Base-by-base conservation (phyloP, 2,329 filamentous ascomycete species). In the Furcasterigmium furcatum region DNA sequence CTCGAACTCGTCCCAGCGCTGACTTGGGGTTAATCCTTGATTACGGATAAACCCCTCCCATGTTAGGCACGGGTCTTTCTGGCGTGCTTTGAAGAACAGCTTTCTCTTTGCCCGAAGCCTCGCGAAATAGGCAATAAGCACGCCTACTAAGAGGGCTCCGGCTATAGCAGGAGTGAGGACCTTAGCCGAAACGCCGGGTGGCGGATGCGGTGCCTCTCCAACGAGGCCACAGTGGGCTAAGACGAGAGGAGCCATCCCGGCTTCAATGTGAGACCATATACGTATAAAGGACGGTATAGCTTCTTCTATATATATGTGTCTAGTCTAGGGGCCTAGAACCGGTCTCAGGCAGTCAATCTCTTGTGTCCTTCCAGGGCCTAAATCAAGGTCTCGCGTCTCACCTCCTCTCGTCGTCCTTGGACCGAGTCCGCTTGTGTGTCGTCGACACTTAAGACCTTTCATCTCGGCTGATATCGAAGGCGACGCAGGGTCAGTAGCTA, bases 41-140 rank as follows among this genome's bases (percentile, higher is more conserved):
- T 12, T 40, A 8, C 38, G 38, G 5, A 12, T 25, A 22, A 40
- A 21, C 21, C 21, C 38, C 9, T 40, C 21, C 38, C 38, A 40
- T 22, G 38, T 40, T 40, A 40, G n/a, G 22, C 38, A 40, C 13
- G 38, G 38, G 18, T 40, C 22, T 13, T 12, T n/a, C 38, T n/a
- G 22, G 20, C 38, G 38, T 24, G 38, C 38, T 12, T 25, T 40
- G 20, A 40, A 40, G 38, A 40, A 40, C 20, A 24, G 38, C n/a
- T 25, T 5, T n/a, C 24, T 40, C 22, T 40, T 40, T 9, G 38
- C 38, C 13, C 22, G 19, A 40, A n/a, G 20, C 24, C 22, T 25
- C 12, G 38, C 13, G 24, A 40, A 22, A 25, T 40, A 40, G 10
- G 38, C 38, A 25, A 40, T 40, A 18, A 40, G 21, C n/a, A 40